Evolutionary conservation across 108 stramenopile genomes (phyloP).

Genomic region (Fistulifera pelliculosa): DNA sequence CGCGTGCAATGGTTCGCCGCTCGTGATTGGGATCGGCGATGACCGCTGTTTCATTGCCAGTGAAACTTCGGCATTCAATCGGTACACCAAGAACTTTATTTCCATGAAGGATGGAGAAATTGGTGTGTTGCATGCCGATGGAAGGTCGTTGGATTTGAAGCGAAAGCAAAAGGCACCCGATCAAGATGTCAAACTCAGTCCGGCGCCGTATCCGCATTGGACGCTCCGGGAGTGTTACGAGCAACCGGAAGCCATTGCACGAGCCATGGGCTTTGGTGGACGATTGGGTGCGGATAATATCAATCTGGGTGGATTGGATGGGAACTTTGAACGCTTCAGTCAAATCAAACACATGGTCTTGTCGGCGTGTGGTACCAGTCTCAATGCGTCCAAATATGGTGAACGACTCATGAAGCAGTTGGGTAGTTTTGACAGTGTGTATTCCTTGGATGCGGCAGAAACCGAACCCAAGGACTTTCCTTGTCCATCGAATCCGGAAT

Average conservation of each 20-base stretch:
- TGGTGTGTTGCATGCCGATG: conserved; percentile 88
- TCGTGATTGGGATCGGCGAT: conserved; percentile 92
- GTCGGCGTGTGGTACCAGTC: conserved; percentile 94
- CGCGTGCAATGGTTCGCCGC: conserved; percentile 95
- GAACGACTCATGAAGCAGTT: conserved; percentile 97
- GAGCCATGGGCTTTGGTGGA: conserved; percentile 87
- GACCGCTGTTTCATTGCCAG: conserved; percentile 93
- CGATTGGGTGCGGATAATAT: conserved; percentile 62
- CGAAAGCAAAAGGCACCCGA: conserved; percentile 87
- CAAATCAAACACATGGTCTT: conserved; percentile 79
- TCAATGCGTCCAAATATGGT: conserved; percentile 90
- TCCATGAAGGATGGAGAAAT: conserved; percentile 99
- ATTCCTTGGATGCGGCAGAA: conserved; percentile 89
- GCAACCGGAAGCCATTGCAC: conserved; percentile 95
- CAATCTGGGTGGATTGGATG: conserved; percentile 82
- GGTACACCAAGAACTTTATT: conserved; percentile 97
- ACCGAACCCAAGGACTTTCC: conserved; percentile 82
- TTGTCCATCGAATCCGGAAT: conserved; percentile 23
- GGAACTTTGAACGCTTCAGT: conserved; percentile 50
- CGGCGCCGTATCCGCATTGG: conserved; percentile 94
- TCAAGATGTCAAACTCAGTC: conserved; percentile 86
- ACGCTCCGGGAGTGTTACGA: conserved; percentile 86
- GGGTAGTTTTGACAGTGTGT: conserved; percentile 87
- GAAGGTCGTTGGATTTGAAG: conserved; percentile 79
- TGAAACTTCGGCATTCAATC: conserved; percentile 96